Evolutionary conservation across 1,284 basidiomycete genomes (phyloP).

Genomic region (Termitomyces sp.): DNA sequence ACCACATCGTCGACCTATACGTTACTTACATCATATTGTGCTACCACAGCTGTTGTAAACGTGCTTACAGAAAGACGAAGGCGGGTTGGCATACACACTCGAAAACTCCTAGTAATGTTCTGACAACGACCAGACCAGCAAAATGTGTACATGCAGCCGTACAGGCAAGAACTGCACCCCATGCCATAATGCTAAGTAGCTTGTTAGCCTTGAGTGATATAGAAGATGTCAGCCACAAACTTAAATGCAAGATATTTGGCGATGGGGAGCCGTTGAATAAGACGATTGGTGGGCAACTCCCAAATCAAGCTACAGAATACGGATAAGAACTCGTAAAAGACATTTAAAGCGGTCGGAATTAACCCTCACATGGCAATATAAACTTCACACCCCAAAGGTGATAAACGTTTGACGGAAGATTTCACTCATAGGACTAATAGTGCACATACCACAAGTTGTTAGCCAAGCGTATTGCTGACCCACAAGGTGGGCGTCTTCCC

Average conservation of each 20-base stretch:
- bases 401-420: not conserved
- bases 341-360: not conserved
- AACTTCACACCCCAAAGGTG: constrained; percentile 23
- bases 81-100: constrained; percentile 50
- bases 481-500: constrained; percentile 38
- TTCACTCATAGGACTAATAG: not conserved
- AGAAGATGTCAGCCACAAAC: constrained; percentile 22
- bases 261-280: constrained; percentile 45
- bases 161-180: constrained; percentile 46
- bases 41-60: not conserved
- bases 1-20: constrained; percentile 47
- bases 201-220: not conserved
- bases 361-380: constrained; percentile 37
- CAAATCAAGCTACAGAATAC: constrained; percentile 33
- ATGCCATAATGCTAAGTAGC: constrained; percentile 35
- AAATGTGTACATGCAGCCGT: constrained; percentile 47
- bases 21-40: not conserved
- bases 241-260: constrained; percentile 45
- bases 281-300: constrained; percentile 47
- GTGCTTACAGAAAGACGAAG: constrained; percentile 36
- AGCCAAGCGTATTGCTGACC: constrained; percentile 51
- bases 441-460: constrained; percentile 40
- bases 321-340: not conserved
- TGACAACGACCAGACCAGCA: constrained; percentile 40
- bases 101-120: constrained; percentile 45